These are phyloP conservation scores for Brassica cretica DNA, from an alignment of 345 rosid species.

Conservation along the genomic window DNA sequence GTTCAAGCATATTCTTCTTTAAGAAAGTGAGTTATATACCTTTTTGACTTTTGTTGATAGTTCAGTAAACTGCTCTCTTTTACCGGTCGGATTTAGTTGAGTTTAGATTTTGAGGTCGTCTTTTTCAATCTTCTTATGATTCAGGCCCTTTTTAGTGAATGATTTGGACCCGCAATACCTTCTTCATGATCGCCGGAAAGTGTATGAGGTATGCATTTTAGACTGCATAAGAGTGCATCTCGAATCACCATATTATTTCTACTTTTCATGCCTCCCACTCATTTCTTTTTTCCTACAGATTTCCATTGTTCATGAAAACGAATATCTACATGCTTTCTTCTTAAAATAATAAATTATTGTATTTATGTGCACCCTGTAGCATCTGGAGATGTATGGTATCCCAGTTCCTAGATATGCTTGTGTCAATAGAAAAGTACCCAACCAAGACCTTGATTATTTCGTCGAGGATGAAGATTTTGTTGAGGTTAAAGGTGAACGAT, in stretches of 20 bases:
- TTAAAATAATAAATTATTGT: not conserved
- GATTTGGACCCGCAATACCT: conserved; percentile 90
- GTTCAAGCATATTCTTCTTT: conserved; percentile 71
- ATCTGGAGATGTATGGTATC: conserved; percentile 89
- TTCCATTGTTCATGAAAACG: conserved; percentile 5
- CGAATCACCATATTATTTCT: not conserved
- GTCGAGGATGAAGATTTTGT: conserved; percentile 95
- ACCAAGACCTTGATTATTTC: conserved; percentile 86
- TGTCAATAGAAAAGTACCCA: conserved; percentile 78
- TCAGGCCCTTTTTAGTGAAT: conserved; percentile 91
- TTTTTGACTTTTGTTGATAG: conserved; percentile 12
- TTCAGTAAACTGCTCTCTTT: conserved; percentile 15
- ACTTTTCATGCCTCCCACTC: conserved; percentile 6
- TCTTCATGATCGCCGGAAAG: conserved; percentile 98
- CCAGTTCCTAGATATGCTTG: conserved; percentile 97
- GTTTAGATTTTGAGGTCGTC: conserved; percentile 21
- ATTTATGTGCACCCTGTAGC: conserved; percentile 44
- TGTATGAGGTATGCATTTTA: conserved; percentile 75
- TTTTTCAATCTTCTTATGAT: conserved; percentile 36
- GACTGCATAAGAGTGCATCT: conserved; percentile 11
- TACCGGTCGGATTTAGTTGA: not conserved
- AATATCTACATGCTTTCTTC: conserved; percentile 1
- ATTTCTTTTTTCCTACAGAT: not conserved
- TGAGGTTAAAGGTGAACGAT: conserved; percentile 90
- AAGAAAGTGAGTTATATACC: conserved; percentile 68